These are phyloP conservation scores for Sugiyamaella neomexicana DNA, from an alignment of 1,139 yeast species.

Conservation along the genomic window DNA sequence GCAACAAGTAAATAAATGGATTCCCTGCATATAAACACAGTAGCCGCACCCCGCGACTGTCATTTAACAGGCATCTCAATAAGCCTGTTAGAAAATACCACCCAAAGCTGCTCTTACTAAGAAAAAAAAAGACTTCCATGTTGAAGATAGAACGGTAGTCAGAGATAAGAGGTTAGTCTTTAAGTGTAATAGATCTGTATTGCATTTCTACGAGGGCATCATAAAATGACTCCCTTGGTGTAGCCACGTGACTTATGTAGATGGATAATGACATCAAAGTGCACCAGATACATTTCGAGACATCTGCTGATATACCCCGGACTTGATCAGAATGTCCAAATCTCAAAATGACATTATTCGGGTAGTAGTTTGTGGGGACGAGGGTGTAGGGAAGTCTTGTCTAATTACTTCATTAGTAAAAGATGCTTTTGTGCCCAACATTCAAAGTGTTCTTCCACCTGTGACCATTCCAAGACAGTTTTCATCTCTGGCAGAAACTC, in stretches of 20 bases:
- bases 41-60: background rate
- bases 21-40: slow-evolving; percentile 6
- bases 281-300: too few species aligned
- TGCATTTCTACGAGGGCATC: too few species aligned
- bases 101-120: too few species aligned
- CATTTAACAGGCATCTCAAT: too few species aligned
- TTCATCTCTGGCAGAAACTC: slow-evolving; percentile 55
- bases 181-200: too few species aligned
- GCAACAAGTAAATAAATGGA: slow-evolving; percentile 12
- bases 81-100: too few species aligned
- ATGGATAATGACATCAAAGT: too few species aligned
- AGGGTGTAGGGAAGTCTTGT: slow-evolving; percentile 52
- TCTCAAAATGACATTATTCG: slow-evolving; percentile 47
- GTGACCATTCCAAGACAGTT: slow-evolving; percentile 74
- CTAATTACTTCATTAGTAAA: slow-evolving; percentile 77
- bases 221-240: too few species aligned
- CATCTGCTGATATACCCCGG: background rate
- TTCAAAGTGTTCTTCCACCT: slow-evolving; percentile 78
- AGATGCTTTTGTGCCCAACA: slow-evolving; percentile 71
- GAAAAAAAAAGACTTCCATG: too few species aligned
- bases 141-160: too few species aligned
- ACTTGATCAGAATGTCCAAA: slow-evolving; percentile 11
- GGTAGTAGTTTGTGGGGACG: slow-evolving; percentile 95
- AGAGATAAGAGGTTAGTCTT: too few species aligned
- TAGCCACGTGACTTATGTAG: background rate